Base-by-base conservation (phyloP, 1,284 basidiomycete genomes). In the Tylopilus orsonianus region DNA sequence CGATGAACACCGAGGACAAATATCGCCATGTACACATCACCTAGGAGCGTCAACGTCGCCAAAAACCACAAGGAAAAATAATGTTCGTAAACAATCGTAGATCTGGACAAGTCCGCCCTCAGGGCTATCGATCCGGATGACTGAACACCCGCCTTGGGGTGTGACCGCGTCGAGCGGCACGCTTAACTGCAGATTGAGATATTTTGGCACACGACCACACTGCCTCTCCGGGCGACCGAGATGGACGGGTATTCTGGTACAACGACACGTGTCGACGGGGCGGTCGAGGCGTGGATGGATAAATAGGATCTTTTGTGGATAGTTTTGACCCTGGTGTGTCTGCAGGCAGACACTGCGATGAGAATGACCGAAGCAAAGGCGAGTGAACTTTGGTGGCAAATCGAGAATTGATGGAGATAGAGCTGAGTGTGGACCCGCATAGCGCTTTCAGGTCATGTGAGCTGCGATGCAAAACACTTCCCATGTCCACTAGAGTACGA, bases 131-230 rank as follows among this genome's bases (percentile, higher is more conserved):
- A 16, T 26, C 32, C 27, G 63, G 57, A n/a, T 42, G 38, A 32
- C 63, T 64, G 32, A 66, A 57, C 32, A 67, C 48, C 24, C 64
- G 61, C 33, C 49, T 54, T 47, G 52, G 46, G 2, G 47, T 5
- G 14, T 53, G 46, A 6, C 58, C 53, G 16, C 53, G 49, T 52
- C 66, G 65, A 47, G 64, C 52, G 35, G 62, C 49, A 13, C 53
- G 59, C 42, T 64, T 64, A 9, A 35, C 10, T 32, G 49, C 23
- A 27, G 62, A 67, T 27, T 49, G 65, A 0, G 66, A 56, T 10
- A 64, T 69, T 41, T 69, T 64, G 27, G 62, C 62, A 55, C 62
- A 64, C 29, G 62, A 66, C 62, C 62, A 64, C 24, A 65, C 22
- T 20, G 3, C 37, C 22, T 56, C 51, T 46, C 41, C 49, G 8